Conservation (phyloP, 2,329 filamentous ascomycete species). For the Xylariomycetidae sp. region DNA sequence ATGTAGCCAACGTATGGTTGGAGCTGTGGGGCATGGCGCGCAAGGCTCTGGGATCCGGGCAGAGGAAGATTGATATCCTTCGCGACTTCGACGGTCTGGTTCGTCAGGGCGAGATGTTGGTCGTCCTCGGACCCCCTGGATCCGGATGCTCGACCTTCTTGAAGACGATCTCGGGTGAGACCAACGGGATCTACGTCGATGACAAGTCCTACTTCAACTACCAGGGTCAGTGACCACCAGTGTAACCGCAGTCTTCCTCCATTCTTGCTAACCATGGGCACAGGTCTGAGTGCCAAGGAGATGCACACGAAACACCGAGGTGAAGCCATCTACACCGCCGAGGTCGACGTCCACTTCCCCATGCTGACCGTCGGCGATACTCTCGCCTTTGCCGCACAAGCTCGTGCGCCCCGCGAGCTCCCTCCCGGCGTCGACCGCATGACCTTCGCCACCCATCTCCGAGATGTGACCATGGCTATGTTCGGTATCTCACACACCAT, state of each 20-base stretch:
- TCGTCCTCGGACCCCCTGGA: conserved; percentile 66
- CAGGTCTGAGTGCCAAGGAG: conserved; percentile 60
- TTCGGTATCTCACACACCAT: conserved; percentile 69
- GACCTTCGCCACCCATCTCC: conserved; percentile 55
- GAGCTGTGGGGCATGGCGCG: conserved; percentile 38
- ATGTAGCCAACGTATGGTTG: conserved; percentile 57
- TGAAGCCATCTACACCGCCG: conserved; percentile 81
- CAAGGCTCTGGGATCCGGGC: conserved; percentile 45
- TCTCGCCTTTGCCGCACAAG: conserved; percentile 68
- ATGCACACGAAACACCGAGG: conserved; percentile 76
- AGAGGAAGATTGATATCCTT: conserved; percentile 61
- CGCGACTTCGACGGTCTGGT: conserved; percentile 63
- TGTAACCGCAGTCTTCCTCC: too few relatives aligned
- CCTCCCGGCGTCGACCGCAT: conserved; percentile 51
- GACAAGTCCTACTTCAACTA: conserved; percentile 73
- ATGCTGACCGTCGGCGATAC: conserved; percentile 73
- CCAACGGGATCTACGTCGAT: conserved; percentile 71
- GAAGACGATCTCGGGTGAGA: conserved; percentile 79
- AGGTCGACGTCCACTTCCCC: conserved; percentile 78
- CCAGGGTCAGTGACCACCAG: conserved; percentile 45
- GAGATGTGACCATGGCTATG: conserved; percentile 69
- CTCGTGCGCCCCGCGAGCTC: conserved; percentile 57
- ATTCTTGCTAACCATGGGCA: conserved; percentile 8
- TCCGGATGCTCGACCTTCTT: conserved; percentile 79
- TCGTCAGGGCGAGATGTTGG: conserved; percentile 66